Evolutionary conservation across 2,329 filamentous ascomycete species (phyloP).

Genomic region (Colletotrichum sp.): DNA sequence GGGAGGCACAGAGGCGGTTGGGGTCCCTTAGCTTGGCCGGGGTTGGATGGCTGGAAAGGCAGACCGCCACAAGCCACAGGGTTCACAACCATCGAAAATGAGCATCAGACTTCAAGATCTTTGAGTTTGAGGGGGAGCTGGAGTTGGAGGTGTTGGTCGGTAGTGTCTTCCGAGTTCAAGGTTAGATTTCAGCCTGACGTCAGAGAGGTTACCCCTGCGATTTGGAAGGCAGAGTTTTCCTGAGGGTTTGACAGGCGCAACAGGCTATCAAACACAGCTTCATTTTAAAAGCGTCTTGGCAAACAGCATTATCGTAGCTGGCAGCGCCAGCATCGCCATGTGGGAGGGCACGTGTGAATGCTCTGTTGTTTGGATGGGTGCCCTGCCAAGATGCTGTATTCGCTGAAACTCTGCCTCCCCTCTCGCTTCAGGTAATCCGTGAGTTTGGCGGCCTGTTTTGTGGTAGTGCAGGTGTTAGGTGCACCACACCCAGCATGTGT

Average conservation of each 20-base stretch:
- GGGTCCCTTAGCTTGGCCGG: background rate
- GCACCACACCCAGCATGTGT: background rate
- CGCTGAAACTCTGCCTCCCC: background rate
- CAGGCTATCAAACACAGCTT: background rate
- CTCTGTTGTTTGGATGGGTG: background rate
- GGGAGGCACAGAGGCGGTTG: background rate
- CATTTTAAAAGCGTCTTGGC: background rate
- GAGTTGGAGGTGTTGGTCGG: background rate
- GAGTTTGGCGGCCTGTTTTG: background rate
- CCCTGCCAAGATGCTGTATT: background rate
- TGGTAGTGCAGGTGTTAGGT: background rate
- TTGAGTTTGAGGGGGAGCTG: background rate
- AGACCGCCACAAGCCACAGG: background rate
- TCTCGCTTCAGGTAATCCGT: background rate
- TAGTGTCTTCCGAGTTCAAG: background rate
- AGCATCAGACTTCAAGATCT: background rate
- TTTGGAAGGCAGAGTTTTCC: background rate
- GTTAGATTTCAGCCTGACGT: background rate
- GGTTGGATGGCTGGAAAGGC: background rate
- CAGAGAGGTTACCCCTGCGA: background rate
- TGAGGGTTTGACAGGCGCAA: background rate
- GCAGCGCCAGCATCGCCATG: background rate
- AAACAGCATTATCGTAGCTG: background rate
- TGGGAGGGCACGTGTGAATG: background rate
- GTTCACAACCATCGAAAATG: background rate